Evolutionary conservation across 331 rosid genomes (phyloP).

Genomic region (Quercus lobata): DNA sequence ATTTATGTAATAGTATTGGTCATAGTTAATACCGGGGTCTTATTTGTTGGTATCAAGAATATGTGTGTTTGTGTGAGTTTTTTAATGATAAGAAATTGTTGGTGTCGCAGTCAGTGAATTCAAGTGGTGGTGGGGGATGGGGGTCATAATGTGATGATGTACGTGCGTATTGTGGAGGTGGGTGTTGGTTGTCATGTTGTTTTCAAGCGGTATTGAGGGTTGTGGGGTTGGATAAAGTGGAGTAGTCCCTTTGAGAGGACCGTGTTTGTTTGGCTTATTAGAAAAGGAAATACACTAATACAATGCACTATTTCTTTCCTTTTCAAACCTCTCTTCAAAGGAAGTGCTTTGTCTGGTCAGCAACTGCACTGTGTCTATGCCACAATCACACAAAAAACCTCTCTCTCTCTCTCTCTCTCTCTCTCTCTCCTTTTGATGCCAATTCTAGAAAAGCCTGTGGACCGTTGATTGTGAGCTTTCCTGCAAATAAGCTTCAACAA

Average conservation of each 20-base stretch:
- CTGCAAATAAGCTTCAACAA: conserved; percentile 23
- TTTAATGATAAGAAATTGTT: no score
- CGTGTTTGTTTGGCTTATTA: conserved; percentile 43
- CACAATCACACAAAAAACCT: background rate
- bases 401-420: conserved; percentile 16
- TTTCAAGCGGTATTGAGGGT: conserved; percentile 31
- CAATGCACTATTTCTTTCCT: conserved; percentile 26
- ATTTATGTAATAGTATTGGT: background rate
- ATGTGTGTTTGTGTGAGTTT: no score
- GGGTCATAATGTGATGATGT: conserved; percentile 39
- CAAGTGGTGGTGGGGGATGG: conserved; percentile 14
- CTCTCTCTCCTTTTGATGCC: conserved; percentile 29
- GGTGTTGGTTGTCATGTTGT: conserved; percentile 34
- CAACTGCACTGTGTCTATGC: conserved; percentile 21
- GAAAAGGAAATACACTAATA: conserved; percentile 31
- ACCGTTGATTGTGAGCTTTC: conserved; percentile 38
- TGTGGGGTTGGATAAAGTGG: conserved; percentile 50
- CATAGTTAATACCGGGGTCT: background rate
- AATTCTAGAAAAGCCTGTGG: conserved; percentile 24
- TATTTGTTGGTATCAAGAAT: background rate
- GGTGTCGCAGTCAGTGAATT: background rate
- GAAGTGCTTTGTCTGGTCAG: conserved; percentile 56
- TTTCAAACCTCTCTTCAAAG: conserved; percentile 27
- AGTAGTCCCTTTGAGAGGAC: conserved; percentile 44
- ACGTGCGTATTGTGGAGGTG: conserved; percentile 19